Percentiles rank a stretch among this genome's conserved stretches.
phyloP scores from a whole-genome alignment of 1,284 basidiomycete genomes.

The Tilletia caries region DNA sequence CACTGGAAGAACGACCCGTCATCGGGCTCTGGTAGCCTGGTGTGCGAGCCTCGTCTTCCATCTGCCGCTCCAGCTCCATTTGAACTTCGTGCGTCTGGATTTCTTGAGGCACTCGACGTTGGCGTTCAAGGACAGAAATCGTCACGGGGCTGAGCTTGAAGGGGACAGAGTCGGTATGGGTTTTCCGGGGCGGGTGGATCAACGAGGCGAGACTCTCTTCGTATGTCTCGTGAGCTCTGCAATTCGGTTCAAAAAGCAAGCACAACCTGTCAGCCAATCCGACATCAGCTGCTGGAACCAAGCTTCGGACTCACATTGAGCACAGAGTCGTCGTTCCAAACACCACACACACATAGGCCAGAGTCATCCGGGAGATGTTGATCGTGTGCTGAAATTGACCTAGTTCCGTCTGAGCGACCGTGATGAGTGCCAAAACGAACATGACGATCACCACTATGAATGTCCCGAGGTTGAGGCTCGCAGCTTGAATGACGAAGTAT shows the following conservation, averaged over 20 bases:
- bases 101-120: neutral
- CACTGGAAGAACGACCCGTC: too few species aligned
- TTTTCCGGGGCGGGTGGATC: neutral
- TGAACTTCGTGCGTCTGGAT: neutral
- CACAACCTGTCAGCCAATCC: too few species aligned
- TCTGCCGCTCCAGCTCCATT: neutral
- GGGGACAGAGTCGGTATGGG: neutral
- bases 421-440: neutral
- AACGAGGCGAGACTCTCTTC: neutral
- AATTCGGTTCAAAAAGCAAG: too few species aligned
- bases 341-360: neutral
- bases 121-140: neutral
- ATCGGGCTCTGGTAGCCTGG: too few species aligned
- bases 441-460: neutral
- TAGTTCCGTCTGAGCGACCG: neutral
- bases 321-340: conserved; percentile 4
- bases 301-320: neutral
- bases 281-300: too few species aligned
- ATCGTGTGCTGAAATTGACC: neutral
- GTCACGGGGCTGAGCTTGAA: neutral
- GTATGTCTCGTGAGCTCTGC: conserved; percentile 1
- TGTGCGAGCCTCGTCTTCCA: neutral
- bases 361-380: neutral
- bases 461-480: neutral
- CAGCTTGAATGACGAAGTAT: neutral